Conservation (phyloP, 2,329 filamentous ascomycete genomes). For the Alternaria postmessia region DNA sequence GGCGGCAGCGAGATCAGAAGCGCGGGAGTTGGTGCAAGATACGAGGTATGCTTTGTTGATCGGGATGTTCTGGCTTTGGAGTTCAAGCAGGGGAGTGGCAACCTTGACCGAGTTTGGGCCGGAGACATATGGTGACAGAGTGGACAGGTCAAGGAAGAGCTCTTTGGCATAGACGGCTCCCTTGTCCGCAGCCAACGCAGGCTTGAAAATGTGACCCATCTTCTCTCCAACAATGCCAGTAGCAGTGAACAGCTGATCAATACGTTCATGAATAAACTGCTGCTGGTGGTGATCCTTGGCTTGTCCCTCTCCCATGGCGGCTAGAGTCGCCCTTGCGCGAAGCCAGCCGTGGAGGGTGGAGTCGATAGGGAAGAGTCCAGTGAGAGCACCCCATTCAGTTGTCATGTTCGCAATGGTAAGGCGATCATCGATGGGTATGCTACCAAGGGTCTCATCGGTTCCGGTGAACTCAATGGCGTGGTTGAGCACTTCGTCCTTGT, state of each 20-base stretch:
- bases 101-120: conserved; percentile 94
- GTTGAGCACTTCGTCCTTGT: conserved; percentile 87
- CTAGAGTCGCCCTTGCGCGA: conserved; percentile 75
- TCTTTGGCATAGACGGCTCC: conserved; percentile 84
- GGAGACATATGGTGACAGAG: conserved; percentile 82
- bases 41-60: conserved; percentile 88
- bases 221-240: conserved; percentile 49
- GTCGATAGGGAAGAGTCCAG: conserved; percentile 84
- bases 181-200: conserved; percentile 73
- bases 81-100: conserved; percentile 76
- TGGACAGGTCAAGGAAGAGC: conserved; percentile 82
- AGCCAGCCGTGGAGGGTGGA: conserved; percentile 75
- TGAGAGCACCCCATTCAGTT: conserved; percentile 80
- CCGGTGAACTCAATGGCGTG: conserved; percentile 90
- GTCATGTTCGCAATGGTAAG: conserved; percentile 83
- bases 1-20: conserved; percentile 81
- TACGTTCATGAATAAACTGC: conserved; percentile 74
- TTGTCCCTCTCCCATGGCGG: conserved; percentile 66
- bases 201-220: conserved; percentile 54
- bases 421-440: conserved; percentile 74
- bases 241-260: conserved; percentile 72
- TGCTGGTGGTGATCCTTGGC: conserved; percentile 59
- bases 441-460: conserved; percentile 76
- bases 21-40: conserved; percentile 86
- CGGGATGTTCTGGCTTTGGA: conserved; percentile 76